phyloP scores from a whole-genome alignment of 2,329 filamentous ascomycete genomes.

The Cercospora zeae-maydis region DNA sequence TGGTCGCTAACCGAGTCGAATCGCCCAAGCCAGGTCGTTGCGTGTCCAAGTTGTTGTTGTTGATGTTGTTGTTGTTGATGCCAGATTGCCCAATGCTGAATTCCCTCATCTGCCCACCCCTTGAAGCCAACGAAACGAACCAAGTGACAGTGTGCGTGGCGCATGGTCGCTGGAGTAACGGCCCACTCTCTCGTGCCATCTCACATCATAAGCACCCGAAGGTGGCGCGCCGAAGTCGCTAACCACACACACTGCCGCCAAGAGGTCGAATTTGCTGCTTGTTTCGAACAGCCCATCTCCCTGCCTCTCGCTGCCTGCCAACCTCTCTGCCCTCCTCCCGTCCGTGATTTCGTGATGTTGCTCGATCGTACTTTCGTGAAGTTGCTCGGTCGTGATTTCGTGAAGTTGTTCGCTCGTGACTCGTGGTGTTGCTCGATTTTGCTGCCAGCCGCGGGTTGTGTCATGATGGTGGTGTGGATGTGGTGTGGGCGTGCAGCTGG shows the following conservation, averaged over 20 bases:
- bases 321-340: neutral
- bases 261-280: neutral
- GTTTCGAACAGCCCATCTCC: neutral
- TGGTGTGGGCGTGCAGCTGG: neutral
- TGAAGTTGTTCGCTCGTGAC: neutral
- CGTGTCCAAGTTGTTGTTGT: neutral
- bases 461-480: neutral
- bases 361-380: neutral
- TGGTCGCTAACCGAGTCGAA: neutral
- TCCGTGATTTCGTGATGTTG: neutral
- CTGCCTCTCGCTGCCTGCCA: conserved; percentile 1
- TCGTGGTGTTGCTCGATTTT: neutral
- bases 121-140: neutral
- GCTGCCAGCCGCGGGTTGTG: neutral
- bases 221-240: conserved; percentile 5
- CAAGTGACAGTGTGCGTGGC: neutral
- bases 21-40: neutral
- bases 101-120: too few relatives aligned
- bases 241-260: conserved; percentile 4
- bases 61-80: too few relatives aligned
- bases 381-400: neutral
- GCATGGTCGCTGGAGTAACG: conserved; percentile 2
- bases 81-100: too few relatives aligned
- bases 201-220: conserved; percentile 5
- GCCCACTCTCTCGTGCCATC: conserved; percentile 2